Conservation (phyloP, 257 asterid species). For the Eustoma russellianum region DNA sequence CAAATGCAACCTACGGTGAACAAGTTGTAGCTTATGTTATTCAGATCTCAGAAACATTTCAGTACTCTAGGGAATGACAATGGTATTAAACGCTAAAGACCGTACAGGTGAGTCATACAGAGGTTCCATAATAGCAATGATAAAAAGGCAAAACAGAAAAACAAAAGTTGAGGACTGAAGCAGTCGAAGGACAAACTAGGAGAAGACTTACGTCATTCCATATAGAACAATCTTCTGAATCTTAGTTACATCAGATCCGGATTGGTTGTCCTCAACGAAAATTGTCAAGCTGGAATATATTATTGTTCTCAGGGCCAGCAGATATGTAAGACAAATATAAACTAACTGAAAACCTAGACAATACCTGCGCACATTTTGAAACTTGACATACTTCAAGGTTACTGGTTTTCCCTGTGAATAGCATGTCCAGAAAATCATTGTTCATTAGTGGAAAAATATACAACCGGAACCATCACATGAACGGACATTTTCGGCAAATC, state of each 20-base stretch:
- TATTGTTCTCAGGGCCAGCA: slow-evolving; percentile 7
- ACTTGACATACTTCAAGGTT: slow-evolving; percentile 63
- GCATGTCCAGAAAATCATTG: too few species aligned
- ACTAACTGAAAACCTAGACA: neutral
- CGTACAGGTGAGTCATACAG: neutral
- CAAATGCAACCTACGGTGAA: too few species aligned
- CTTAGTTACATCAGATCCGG: slow-evolving; percentile 68
- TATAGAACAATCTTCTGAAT: slow-evolving; percentile 77
- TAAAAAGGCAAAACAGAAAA: neutral
- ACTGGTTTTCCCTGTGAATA: slow-evolving; percentile 58
- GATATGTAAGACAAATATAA: too few species aligned
- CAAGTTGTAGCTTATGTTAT: too few species aligned
- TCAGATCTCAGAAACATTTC: too few species aligned
- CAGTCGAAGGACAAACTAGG: neutral
- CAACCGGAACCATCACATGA: too few species aligned
- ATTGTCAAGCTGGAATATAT: slow-evolving; percentile 61
- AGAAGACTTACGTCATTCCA: slow-evolving; percentile 80
- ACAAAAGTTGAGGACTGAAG: slow-evolving; percentile 3
- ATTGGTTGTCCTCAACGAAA: slow-evolving; percentile 93
- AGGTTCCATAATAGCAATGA: neutral
- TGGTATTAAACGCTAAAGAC: neutral
- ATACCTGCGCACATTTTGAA: slow-evolving; percentile 85
- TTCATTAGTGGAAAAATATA: too few species aligned
- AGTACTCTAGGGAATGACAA: too few species aligned
- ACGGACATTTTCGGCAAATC: too few species aligned